A percentile compares a stretch with the other conserved stretches of the same genome.
phyloP scores from a whole-genome alignment of 768 basidiomycete genomes.

The Termitomyces sp. region DNA sequence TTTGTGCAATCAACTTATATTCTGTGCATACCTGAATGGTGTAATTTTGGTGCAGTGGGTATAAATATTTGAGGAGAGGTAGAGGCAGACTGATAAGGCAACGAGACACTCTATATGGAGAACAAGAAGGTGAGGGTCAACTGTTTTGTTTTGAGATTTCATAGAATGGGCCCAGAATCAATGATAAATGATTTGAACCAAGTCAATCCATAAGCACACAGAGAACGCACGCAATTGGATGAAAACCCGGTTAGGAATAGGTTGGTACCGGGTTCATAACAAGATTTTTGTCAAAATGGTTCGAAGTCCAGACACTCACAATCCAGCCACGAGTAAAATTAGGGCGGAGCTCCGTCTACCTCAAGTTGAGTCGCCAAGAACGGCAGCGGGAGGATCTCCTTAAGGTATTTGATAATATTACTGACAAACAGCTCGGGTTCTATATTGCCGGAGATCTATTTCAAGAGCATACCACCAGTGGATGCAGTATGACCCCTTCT shows the following conservation, averaged over 20 bases:
- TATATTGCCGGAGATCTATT: background rate
- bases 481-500: background rate
- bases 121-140: no score
- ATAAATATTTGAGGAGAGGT: background rate
- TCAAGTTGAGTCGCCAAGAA: background rate
- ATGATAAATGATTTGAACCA: background rate
- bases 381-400: background rate
- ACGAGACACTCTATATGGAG: no score
- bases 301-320: background rate
- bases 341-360: background rate
- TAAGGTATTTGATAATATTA: background rate
- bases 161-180: background rate
- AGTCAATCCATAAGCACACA: background rate
- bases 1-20: no score
- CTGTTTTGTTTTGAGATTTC: background rate
- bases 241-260: no score
- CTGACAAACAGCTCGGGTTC: background rate
- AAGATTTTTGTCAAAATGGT: background rate
- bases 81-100: background rate
- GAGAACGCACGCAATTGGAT: no score
- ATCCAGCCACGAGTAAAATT: background rate
- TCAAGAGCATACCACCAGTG: background rate
- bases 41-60: background rate
- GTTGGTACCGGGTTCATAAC: background rate
- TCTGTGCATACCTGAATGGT: no score